phyloP scores from a whole-genome alignment of 768 basidiomycete genomes.

The Kwoniella pini region DNA sequence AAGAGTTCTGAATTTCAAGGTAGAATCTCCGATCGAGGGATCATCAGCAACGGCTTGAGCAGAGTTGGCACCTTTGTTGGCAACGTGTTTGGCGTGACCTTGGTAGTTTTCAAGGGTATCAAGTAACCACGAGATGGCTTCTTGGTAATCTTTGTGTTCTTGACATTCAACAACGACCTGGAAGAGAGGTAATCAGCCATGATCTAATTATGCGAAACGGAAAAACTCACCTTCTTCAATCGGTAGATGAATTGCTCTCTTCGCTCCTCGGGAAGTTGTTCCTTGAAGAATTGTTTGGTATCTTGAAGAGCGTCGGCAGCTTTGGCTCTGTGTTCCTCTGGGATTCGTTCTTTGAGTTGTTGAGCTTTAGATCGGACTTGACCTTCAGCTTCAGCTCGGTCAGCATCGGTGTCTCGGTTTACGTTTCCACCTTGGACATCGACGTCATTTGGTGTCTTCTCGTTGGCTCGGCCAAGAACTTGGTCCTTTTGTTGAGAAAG shows the following conservation, averaged over 20 bases:
- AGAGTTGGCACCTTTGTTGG: slow-evolving; percentile 53
- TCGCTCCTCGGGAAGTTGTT: slow-evolving; percentile 87
- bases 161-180: slow-evolving; percentile 78
- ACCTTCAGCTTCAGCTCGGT: slow-evolving; percentile 32
- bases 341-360: slow-evolving; percentile 62
- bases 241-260: slow-evolving; percentile 92
- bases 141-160: slow-evolving; percentile 86
- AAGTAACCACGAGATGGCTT: slow-evolving; percentile 59
- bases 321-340: slow-evolving; percentile 68
- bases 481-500: slow-evolving; percentile 42
- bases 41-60: slow-evolving; percentile 58
- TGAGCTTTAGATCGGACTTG: slow-evolving; percentile 49
- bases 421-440: slow-evolving; percentile 32
- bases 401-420: slow-evolving; percentile 30
- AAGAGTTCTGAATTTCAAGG: slow-evolving; percentile 69
- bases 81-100: slow-evolving; percentile 59
- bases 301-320: slow-evolving; percentile 62
- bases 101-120: slow-evolving; percentile 57
- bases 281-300: slow-evolving; percentile 68
- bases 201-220: neutral
- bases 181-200: slow-evolving; percentile 58
- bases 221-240: slow-evolving; percentile 71
- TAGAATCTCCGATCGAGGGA: slow-evolving; percentile 61
- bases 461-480: slow-evolving; percentile 45
- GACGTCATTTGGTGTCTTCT: slow-evolving; percentile 44